Evolutionary conservation across 2,329 filamentous ascomycete genomes (phyloP).

Genomic region (Boeremia lycopersici): DNA sequence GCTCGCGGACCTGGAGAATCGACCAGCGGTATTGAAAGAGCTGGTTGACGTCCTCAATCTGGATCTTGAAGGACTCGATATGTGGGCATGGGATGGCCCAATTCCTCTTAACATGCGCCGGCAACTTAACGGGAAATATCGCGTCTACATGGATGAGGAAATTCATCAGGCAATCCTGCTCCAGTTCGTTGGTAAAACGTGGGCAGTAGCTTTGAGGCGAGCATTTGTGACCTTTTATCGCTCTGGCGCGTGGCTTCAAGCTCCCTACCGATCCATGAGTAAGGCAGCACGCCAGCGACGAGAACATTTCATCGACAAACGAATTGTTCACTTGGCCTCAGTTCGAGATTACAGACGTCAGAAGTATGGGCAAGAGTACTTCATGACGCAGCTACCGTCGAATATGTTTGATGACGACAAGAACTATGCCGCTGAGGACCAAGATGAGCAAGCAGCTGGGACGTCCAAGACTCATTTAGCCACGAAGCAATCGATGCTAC

Average conservation of each 20-base stretch:
- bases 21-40: conserved; percentile 57
- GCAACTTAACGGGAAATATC: conserved; percentile 63
- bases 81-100: conserved; percentile 59
- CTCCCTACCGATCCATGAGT: conserved; percentile 38
- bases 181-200: conserved; percentile 60
- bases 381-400: conserved; percentile 62
- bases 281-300: conserved; percentile 51
- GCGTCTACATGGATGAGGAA: conserved; percentile 65
- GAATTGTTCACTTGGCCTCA: conserved; percentile 30
- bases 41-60: conserved; percentile 64
- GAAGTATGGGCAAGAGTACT: conserved; percentile 55
- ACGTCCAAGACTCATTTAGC: conserved; percentile 50
- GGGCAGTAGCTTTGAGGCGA: conserved; percentile 56
- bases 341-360: conserved; percentile 38
- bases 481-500: conserved; percentile 63
- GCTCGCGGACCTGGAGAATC: conserved; percentile 58
- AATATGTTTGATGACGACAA: conserved; percentile 47
- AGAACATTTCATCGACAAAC: conserved; percentile 17
- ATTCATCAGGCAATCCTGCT: conserved; percentile 61
- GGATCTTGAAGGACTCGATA: conserved; percentile 57
- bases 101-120: conserved; percentile 58
- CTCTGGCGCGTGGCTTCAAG: conserved; percentile 51
- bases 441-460: conserved; percentile 29
- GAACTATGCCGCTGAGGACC: conserved; percentile 51
- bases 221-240: conserved; percentile 48